Percentiles rank a stretch among this genome's conserved stretches.
Conservation (phyloP, 345 rosid species). For the Arabis alpina region DNA sequence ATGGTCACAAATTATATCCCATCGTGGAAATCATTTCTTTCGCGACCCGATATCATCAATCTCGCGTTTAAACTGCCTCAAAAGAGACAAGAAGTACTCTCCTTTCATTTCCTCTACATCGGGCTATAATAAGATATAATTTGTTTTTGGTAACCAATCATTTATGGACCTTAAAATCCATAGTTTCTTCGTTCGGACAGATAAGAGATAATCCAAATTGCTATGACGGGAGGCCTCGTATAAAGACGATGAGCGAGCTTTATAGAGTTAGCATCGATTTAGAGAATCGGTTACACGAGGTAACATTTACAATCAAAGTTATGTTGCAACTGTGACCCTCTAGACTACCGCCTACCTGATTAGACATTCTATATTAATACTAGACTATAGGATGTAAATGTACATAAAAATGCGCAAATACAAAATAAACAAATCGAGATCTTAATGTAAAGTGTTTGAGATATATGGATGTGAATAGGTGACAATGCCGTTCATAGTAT, state of each 20-base stretch:
- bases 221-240: conserved; percentile 72
- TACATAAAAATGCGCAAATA: background rate
- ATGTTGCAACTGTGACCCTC: background rate
- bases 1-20: conserved; percentile 56
- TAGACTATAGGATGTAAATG: too few species aligned
- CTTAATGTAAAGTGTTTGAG: background rate
- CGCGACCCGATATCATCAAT: conserved; percentile 56
- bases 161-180: background rate
- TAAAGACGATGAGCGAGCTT: conserved; percentile 74
- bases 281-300: conserved; percentile 68
- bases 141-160: too few species aligned
- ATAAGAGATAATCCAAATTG: conserved; percentile 66
- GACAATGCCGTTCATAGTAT: conserved; percentile 68
- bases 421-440: background rate
- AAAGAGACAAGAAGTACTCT: conserved; percentile 63
- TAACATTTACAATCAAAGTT: conserved; percentile 19
- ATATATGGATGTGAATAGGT: conserved; percentile 50
- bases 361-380: background rate
- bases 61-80: conserved; percentile 65
- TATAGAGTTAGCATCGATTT: conserved; percentile 54
- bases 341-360: too few species aligned
- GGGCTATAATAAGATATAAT: too few species aligned
- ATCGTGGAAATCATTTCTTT: conserved; percentile 63
- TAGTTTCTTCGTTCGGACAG: conserved; percentile 40
- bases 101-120: background rate